Percentiles rank a stretch among this genome's conserved stretches.
Conservation (phyloP, 208 protist species). For the Angomonas ambiguus region DNA sequence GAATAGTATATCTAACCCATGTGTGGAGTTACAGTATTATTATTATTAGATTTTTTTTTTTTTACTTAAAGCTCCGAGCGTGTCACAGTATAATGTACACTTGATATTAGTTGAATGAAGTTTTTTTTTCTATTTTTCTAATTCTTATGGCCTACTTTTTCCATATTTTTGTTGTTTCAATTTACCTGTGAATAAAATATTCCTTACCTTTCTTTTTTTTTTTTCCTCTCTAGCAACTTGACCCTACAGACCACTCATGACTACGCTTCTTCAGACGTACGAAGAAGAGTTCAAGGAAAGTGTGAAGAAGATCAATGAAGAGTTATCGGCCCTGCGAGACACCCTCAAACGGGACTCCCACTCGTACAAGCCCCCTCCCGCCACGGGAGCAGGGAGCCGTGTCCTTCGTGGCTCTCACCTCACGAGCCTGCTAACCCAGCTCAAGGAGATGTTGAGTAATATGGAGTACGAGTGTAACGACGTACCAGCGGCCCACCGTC, state of each 20-base stretch:
- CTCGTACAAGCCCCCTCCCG: constrained; percentile 42
- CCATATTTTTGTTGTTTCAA: no score
- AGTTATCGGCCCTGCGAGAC: constrained; percentile 31
- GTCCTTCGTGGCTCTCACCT: constrained; percentile 34
- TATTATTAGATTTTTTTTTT: not conserved
- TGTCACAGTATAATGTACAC: no score
- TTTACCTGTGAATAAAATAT: no score
- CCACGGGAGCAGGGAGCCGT: constrained; percentile 49
- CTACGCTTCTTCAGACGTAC: constrained; percentile 56
- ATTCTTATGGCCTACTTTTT: no score
- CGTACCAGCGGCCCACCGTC: constrained; percentile 32
- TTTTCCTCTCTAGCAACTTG: not conserved
- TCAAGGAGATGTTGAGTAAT: constrained; percentile 54
- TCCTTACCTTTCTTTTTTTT: not conserved
- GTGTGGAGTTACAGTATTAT: no score
- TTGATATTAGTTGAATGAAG: no score
- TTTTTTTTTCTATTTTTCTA: no score
- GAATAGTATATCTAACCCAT: no score
- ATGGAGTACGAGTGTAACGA: constrained; percentile 81
- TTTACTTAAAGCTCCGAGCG: no score
- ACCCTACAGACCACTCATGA: constrained; percentile 24
- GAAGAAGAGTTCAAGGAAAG: constrained; percentile 73
- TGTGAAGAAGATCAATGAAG: constrained; percentile 35
- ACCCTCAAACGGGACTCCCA: constrained; percentile 25
- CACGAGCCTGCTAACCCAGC: constrained; percentile 23